phyloP scores from a whole-genome alignment of 495 filamentous ascomycete genomes.

The Talaromyces borbonicus region DNA sequence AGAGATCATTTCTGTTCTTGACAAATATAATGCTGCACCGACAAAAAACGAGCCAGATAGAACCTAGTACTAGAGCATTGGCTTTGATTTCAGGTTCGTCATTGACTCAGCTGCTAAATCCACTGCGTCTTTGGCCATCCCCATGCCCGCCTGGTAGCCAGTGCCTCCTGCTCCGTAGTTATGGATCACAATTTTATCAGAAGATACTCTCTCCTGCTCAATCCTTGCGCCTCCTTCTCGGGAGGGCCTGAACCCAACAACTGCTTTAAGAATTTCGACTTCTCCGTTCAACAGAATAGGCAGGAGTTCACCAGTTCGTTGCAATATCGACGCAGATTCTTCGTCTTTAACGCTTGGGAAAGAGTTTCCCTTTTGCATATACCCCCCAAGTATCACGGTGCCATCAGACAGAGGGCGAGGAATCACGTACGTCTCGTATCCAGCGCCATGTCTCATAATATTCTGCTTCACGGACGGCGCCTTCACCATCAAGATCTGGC shows the following conservation, averaged over 20 bases:
- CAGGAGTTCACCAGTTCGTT: conserved; percentile 15
- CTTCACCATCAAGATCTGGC: conserved; percentile 29
- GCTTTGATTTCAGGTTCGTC: background rate
- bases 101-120: background rate
- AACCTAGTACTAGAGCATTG: background rate
- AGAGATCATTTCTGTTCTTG: too few relatives aligned
- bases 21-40: too few relatives aligned
- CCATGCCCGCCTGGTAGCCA: conserved; percentile 19
- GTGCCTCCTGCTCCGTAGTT: conserved; percentile 16
- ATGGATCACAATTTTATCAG: conserved; percentile 12
- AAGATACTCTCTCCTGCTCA: conserved; percentile 11
- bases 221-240: conserved; percentile 21
- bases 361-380: conserved; percentile 19
- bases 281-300: conserved; percentile 10
- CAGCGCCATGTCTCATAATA: conserved; percentile 24
- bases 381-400: conserved; percentile 22
- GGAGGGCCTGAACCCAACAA: conserved; percentile 21
- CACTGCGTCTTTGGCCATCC: conserved; percentile 13
- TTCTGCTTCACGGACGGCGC: conserved; percentile 20
- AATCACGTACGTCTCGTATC: conserved; percentile 27
- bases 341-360: conserved; percentile 3
- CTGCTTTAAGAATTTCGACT: conserved; percentile 14
- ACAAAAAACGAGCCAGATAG: conserved; percentile 2
- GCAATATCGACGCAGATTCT: conserved; percentile 21
- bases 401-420: conserved; percentile 22